Conservation (phyloP, 2,329 filamentous ascomycete genomes). For the Penicillium sp. region DNA sequence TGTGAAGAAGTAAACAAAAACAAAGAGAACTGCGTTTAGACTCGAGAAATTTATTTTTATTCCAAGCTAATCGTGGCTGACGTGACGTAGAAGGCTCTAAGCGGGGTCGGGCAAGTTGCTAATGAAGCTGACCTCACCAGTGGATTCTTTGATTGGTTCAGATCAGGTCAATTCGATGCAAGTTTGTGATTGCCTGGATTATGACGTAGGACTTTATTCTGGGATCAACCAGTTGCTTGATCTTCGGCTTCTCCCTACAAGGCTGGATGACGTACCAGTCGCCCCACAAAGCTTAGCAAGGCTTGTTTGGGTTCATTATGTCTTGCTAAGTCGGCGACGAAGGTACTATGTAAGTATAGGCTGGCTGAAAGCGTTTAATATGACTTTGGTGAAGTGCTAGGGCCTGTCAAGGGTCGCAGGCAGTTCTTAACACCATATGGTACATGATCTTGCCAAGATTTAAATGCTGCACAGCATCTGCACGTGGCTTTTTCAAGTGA, state of each 20-base stretch:
- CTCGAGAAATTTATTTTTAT: background rate
- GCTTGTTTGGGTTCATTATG: constrained; percentile 2
- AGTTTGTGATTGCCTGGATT: background rate
- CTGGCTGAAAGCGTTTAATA: too few relatives aligned
- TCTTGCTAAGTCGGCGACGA: background rate
- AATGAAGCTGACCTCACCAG: background rate
- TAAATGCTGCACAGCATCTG: too few relatives aligned
- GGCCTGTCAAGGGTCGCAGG: too few relatives aligned
- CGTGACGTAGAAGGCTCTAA: background rate
- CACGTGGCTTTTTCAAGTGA: too few relatives aligned
- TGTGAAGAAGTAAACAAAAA: background rate
- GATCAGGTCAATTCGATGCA: background rate
- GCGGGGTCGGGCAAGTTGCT: background rate
- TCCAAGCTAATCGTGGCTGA: background rate
- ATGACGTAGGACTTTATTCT: background rate
- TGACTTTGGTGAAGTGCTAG: background rate
- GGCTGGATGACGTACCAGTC: constrained; percentile 5
- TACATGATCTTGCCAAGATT: too few relatives aligned
- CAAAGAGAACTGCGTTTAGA: background rate
- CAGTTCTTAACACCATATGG: too few relatives aligned
- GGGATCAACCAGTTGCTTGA: background rate
- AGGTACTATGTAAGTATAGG: background rate
- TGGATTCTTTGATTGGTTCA: background rate
- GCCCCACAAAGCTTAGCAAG: constrained; percentile 12
- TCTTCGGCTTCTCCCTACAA: background rate